Base-by-base conservation (phyloP, 2,329 filamentous ascomycete genomes). In the Colletotrichum sp. region DNA sequence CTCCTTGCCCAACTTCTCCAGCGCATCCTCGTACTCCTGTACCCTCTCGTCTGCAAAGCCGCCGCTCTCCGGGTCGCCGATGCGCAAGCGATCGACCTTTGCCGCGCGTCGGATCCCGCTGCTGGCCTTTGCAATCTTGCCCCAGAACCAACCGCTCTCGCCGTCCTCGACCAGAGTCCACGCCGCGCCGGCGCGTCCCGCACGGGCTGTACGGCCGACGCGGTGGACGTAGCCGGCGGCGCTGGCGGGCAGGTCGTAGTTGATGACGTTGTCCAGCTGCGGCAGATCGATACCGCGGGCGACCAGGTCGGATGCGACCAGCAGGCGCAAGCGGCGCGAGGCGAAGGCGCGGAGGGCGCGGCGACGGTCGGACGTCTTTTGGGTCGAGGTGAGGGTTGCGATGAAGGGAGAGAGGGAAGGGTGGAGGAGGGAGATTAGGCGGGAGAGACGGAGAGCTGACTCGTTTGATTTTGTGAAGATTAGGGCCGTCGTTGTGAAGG, bases 381-480 rank as follows among this genome's bases (percentile, higher is more conserved):
- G 94, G 0, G 95, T 95, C 24, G 95, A 96, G 16, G 95, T 95
- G 77, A 97, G 90, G 0, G 93, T 95, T 75, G 92, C 92, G 70
- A 95, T 90, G 57, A 89, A 86, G 2, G 87, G 81, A 4, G 89
- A 86, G 39, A 94, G 86, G 0, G 87, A 83, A 1, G 93, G 92
- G 21, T 91, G 88, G 26, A 98, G 88, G 2, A 96, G 87, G 3
- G 88, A 86, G 13, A 99, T 88, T 0, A 99, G 92, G 24, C 95
- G 94, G 2, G 94, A 93, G n/a, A 99, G 90, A 75, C 97, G 94
- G n/a, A 95, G 90, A 2, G 96, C 95, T 21, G 94, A 92, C 83
- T 98, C 96, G 82, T 96, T 98, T 73, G 95, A 98, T 80, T 95
- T 95, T 63, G 96, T 96, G 83, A 99, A 99, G 78, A 99, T 92